Conservation (phyloP, 768 basidiomycete genomes). For the Dioszegia crocea region DNA sequence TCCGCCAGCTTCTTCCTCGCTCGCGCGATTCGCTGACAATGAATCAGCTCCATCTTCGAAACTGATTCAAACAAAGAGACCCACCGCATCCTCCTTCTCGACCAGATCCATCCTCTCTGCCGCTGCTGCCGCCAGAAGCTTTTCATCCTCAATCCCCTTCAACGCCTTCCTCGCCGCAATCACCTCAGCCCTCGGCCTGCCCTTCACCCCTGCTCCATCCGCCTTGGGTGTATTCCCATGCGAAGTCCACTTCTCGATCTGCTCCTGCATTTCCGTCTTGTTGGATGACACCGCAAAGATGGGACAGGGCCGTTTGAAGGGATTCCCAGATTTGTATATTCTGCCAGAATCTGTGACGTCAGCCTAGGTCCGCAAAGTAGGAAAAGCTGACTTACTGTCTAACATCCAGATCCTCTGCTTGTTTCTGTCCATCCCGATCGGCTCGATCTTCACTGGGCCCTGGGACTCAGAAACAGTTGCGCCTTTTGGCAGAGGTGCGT, state of each 20-base stretch:
- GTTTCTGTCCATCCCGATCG: constrained; percentile 32
- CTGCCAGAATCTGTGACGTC: constrained; percentile 27
- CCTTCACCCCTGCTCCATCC: neutral
- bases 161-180: constrained; percentile 15
- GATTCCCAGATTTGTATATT: constrained; percentile 43
- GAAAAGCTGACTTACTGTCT: constrained; percentile 24
- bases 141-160: constrained; percentile 34
- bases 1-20: constrained; percentile 26
- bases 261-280: constrained; percentile 16
- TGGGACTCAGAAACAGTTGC: constrained; percentile 5
- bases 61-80: too few species aligned
- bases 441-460: constrained; percentile 9
- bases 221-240: constrained; percentile 12
- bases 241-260: constrained; percentile 7
- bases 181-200: constrained; percentile 12
- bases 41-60: constrained; percentile 1
- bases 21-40: constrained; percentile 27
- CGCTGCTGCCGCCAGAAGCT: constrained; percentile 20
- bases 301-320: constrained; percentile 45
- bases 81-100: constrained; percentile 42
- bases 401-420: constrained; percentile 39
- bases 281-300: constrained; percentile 21
- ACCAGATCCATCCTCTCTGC: constrained; percentile 22
- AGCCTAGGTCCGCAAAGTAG: neutral
- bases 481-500: constrained; percentile 9